A percentile compares a stretch with the other conserved stretches of the same genome.
These are phyloP conservation scores for Leccinum longicurvipes DNA, from an alignment of 768 basidiomycete genomes.

Conservation along the genomic window DNA sequence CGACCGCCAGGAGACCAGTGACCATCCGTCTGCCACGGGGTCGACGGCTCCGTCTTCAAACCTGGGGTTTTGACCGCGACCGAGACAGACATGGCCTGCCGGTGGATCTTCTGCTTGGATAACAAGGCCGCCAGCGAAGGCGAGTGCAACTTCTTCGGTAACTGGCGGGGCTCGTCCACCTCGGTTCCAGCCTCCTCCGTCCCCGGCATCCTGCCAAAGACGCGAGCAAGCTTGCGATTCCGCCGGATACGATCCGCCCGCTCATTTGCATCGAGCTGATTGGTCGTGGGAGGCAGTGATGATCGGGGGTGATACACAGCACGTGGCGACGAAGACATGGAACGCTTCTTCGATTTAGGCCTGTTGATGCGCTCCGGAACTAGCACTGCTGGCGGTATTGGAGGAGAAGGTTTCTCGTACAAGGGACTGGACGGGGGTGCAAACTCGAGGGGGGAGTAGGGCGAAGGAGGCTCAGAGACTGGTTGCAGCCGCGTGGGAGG, in stretches of 20 bases:
- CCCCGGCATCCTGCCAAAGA: conserved; percentile 70
- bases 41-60: conserved; percentile 22
- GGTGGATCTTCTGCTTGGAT: conserved; percentile 29
- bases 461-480: conserved; percentile 24
- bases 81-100: conserved; percentile 32
- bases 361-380: conserved; percentile 35
- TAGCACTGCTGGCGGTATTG: conserved; percentile 44
- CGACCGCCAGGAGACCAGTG: conserved; percentile 33
- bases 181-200: conserved; percentile 34
- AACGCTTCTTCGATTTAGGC: conserved; percentile 23
- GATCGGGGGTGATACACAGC: conserved; percentile 8
- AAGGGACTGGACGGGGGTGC: conserved; percentile 18
- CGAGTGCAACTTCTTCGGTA: conserved; percentile 21
- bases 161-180: conserved; percentile 21
- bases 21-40: conserved; percentile 36
- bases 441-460: conserved; percentile 32
- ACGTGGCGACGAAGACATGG: conserved; percentile 29
- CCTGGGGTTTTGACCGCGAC: conserved; percentile 19
- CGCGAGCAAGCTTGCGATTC: conserved; percentile 72
- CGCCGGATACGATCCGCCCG: conserved; percentile 72
- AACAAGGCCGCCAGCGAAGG: conserved; percentile 27
- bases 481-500: conserved; percentile 12
- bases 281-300: conserved; percentile 61
- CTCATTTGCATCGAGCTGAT: conserved; percentile 58
- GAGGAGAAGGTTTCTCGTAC: conserved; percentile 40